These are phyloP conservation scores for Rubia balearica DNA, from an alignment of 305 asterid species.

Conservation along the genomic window DNA sequence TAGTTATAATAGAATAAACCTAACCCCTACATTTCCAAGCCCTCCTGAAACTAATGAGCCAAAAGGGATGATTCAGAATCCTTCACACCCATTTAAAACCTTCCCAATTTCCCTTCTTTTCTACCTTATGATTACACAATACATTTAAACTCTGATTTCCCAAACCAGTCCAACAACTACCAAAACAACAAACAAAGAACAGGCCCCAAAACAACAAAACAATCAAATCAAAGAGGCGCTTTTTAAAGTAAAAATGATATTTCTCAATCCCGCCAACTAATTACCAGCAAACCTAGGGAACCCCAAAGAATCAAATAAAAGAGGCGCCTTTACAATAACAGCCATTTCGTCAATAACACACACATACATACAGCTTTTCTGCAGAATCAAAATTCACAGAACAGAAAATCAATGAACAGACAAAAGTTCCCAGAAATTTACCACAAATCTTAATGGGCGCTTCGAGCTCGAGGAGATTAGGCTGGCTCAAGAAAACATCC, in stretches of 20 bases:
- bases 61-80: not conserved
- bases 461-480: slow-evolving; percentile 38
- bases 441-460: slow-evolving; percentile 42
- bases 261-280: not conserved
- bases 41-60: not conserved
- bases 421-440: slow-evolving; percentile 13
- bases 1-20: not conserved
- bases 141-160: not conserved
- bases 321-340: not conserved
- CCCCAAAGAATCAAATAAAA: not conserved
- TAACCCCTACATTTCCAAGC: not conserved
- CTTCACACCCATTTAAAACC: not conserved
- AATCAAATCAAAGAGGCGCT: not conserved
- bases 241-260: not conserved
- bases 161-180: not conserved
- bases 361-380: not conserved
- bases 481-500: slow-evolving; percentile 33
- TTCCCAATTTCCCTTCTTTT: not conserved
- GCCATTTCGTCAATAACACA: not conserved
- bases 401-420: not conserved
- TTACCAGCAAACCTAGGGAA: not conserved
- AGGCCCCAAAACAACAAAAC: not conserved
- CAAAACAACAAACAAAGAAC: not conserved
- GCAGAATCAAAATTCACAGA: not conserved
- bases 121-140: not conserved